Evolutionary conservation across 148 eudicot genomes (phyloP).

Genomic region (Amaranthus cruentus): DNA sequence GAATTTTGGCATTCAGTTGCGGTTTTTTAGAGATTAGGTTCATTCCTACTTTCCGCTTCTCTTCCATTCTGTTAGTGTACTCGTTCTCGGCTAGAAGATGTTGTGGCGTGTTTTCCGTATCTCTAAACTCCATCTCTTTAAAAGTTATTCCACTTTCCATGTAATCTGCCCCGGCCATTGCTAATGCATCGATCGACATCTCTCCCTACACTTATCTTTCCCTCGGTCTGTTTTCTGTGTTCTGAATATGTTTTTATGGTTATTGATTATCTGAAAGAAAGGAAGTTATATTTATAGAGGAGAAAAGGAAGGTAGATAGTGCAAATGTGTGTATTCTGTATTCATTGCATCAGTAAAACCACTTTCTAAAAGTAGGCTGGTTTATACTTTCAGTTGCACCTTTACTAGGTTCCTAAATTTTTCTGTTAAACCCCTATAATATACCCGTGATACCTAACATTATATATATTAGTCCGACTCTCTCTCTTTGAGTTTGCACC

Average conservation of each 20-base stretch:
- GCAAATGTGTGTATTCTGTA: neutral
- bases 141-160: conserved; percentile 11
- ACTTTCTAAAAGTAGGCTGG: neutral
- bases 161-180: conserved; percentile 40
- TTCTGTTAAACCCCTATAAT: neutral
- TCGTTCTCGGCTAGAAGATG: conserved; percentile 24
- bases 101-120: conserved; percentile 15
- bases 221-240: neutral
- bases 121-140: conserved; percentile 19
- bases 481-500: no score
- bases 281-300: neutral
- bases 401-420: neutral
- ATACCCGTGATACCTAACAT: no score
- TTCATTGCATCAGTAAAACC: conserved; percentile 8
- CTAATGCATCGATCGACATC: conserved; percentile 41
- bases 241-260: neutral
- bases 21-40: neutral
- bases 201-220: neutral
- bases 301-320: no score
- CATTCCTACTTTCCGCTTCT: neutral
- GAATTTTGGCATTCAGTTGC: neutral
- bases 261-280: neutral
- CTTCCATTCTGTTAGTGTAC: neutral
- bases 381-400: conserved; percentile 1
- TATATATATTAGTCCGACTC: no score